Conservation (phyloP, 768 basidiomycete genomes). For the Suillus placidus region DNA sequence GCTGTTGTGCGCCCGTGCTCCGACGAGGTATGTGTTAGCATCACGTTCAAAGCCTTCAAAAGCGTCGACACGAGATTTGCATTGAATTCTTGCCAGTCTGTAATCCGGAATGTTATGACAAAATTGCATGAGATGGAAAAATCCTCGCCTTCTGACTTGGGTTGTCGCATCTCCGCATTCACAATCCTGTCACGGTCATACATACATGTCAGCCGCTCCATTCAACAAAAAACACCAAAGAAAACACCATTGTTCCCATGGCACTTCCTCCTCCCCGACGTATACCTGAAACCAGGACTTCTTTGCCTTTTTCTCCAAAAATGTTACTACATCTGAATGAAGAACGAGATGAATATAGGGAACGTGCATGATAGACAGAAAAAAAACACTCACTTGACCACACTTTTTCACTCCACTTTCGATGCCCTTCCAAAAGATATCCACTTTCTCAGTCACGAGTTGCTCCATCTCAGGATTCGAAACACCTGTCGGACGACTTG, state of each 20-base stretch:
- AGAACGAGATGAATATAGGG: neutral
- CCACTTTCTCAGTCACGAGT: constrained; percentile 76
- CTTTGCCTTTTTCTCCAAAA: constrained; percentile 76
- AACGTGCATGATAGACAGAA: neutral
- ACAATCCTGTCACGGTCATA: constrained; percentile 67
- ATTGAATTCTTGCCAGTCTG: constrained; percentile 56
- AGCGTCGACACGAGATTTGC: constrained; percentile 61
- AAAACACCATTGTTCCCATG: constrained; percentile 84
- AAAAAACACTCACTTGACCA: constrained; percentile 60
- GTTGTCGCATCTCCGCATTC: constrained; percentile 78
- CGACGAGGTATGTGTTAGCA: constrained; percentile 79
- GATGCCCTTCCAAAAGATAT: constrained; percentile 75
- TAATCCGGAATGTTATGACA: constrained; percentile 11
- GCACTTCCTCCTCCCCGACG: constrained; percentile 76
- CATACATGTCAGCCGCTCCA: neutral
- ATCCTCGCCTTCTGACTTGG: constrained; percentile 60
- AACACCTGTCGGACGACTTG: constrained; percentile 59
- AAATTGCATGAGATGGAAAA: neutral
- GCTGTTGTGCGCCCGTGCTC: constrained; percentile 75
- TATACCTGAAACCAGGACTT: constrained; percentile 80
- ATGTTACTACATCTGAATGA: constrained; percentile 62
- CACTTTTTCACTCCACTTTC: constrained; percentile 63
- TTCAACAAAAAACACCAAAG: neutral
- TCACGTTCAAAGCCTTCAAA: constrained; percentile 65
- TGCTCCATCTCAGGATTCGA: constrained; percentile 71